These are phyloP conservation scores for Backusella liffmaniae DNA, from an alignment of 192 early-diverging fungal genomes.

Conservation along the genomic window DNA sequence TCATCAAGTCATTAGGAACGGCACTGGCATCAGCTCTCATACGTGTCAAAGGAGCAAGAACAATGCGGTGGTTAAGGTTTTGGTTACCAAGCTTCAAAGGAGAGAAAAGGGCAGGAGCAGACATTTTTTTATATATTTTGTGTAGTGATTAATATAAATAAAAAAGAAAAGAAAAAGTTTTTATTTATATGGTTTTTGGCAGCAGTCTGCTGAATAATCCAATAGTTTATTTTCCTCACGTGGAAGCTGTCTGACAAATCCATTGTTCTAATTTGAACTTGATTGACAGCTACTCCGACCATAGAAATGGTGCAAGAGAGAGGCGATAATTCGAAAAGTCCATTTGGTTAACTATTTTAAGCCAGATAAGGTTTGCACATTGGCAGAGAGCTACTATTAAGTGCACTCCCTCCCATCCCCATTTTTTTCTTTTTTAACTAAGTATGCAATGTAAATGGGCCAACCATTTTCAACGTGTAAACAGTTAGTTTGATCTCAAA, in stretches of 20 bases:
- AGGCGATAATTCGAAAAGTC: not conserved
- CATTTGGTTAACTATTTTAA: not conserved
- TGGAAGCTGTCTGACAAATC: not conserved
- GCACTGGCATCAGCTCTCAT: not conserved
- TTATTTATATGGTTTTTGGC: not conserved
- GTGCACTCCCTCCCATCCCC: not conserved
- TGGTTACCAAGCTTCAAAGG: slow-evolving; percentile 15
- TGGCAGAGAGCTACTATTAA: not conserved
- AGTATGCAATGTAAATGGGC: not conserved
- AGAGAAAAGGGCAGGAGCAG: slow-evolving; percentile 11
- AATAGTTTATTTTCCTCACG: not conserved
- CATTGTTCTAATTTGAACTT: not conserved
- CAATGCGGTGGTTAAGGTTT: slow-evolving; percentile 9
- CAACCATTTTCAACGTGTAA: not conserved
- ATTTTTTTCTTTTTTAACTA: not conserved
- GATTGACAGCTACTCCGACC: not conserved
- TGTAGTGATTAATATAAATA: not conserved
- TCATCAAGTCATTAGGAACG: slow-evolving; percentile 9
- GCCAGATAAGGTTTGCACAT: not conserved
- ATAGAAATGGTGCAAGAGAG: not conserved
- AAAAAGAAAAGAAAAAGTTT: not conserved
- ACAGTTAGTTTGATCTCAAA: not conserved
- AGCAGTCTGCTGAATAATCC: not conserved
- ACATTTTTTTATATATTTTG: not conserved
- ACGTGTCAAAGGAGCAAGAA: slow-evolving; percentile 21